Base-by-base conservation (phyloP, 306 rosid species). In the Medicago ruthenica region DNA sequence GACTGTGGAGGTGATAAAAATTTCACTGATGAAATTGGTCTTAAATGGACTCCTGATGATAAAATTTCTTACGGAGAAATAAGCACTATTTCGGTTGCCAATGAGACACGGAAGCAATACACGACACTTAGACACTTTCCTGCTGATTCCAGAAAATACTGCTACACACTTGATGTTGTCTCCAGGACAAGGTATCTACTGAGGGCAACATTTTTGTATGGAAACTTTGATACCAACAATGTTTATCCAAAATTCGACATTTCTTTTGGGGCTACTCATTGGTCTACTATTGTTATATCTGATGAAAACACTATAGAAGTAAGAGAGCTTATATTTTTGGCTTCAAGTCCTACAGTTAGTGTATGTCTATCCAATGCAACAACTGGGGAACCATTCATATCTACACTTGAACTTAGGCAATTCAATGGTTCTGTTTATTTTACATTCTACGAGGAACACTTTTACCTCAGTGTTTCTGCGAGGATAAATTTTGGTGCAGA, bases 361-460 rank as follows among this genome's bases (percentile, higher is more conserved):
- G 87, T 95, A 39, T 95, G 99, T 70, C 83, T 95, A 75, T 95
- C 99, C 78, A 95, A 95, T 89, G 99, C 99, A 59, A 95, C 99
- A 22, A 95, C 99, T 6, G 99, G 99, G 70, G 83, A 86, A 51
- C 99, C 97, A 42, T 95, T 95, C 84, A 92, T 95, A 79, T 95
- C 99, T 12, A 90, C 99, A 0, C 97, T 95, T 68, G 99, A 95
- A 86, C 97, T 95, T 57, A 89, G 99, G 55, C 97, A 92, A 74
- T 95, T 95, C 88, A 95, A 95, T 74, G 97, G 97, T 71, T 95
- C 99, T 0, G 72, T 79, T 75, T 95, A 95, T 70, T 92, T 76
- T 62, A 87, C 97, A 18, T 86, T 77, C 0, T 80, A 4, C 69
- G 99, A 95, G 73, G 81, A 89, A 57, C 85, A 59, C 22, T 86